Evolutionary conservation across 139 green algal species (phyloP).

Genomic region (Volvox africanus): DNA sequence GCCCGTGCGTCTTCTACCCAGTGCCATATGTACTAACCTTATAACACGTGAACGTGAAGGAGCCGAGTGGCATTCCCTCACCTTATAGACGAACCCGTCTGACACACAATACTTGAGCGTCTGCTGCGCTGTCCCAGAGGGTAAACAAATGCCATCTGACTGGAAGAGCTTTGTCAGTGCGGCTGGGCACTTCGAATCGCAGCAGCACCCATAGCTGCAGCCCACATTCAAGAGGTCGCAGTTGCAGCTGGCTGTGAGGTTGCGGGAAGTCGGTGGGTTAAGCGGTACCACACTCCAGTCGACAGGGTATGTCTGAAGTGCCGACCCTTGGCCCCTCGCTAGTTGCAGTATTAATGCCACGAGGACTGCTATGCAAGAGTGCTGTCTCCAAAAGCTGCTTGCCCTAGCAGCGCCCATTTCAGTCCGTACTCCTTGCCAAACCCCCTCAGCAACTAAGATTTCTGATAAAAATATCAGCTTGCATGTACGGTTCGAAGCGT

Average conservation of each 20-base stretch:
- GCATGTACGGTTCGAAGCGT: no score
- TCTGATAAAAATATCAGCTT: no score
- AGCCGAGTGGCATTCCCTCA: not conserved
- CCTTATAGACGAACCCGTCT: slow-evolving; percentile 48
- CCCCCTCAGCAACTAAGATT: no score
- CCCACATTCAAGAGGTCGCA: slow-evolving; percentile 52
- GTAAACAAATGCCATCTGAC: slow-evolving; percentile 46
- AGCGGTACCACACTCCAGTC: slow-evolving; percentile 46
- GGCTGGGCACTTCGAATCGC: slow-evolving; percentile 59
- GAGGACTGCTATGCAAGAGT: not conserved
- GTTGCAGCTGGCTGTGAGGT: slow-evolving; percentile 63
- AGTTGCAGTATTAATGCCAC: not conserved
- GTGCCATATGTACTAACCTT: no score
- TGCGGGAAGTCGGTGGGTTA: slow-evolving; percentile 16
- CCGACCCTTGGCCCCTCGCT: not conserved
- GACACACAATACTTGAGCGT: slow-evolving; percentile 61
- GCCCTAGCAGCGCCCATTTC: not conserved
- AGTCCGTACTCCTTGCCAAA: no score
- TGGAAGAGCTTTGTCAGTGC: slow-evolving; percentile 23
- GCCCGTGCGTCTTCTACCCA: no score
- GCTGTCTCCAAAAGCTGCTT: not conserved
- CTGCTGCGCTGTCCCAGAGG: slow-evolving; percentile 49
- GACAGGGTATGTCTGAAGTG: slow-evolving; percentile 45
- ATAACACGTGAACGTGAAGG: no score
- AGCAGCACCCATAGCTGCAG: slow-evolving; percentile 67